A percentile compares a stretch with the other conserved stretches of the same genome.
Conservation (phyloP, 345 rosid genomes). For the Linum tenue region DNA sequence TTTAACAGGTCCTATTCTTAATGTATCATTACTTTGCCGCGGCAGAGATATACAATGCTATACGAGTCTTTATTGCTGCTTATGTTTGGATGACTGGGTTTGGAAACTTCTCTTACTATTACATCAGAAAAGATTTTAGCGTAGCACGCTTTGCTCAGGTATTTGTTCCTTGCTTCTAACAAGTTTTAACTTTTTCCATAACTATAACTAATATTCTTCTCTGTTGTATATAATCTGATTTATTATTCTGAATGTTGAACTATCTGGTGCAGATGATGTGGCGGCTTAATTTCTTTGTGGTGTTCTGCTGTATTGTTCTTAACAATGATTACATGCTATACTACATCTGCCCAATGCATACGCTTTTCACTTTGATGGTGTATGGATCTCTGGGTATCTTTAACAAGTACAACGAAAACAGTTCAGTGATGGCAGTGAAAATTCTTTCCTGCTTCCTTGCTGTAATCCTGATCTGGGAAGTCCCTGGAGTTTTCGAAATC, state of each 20-base stretch:
- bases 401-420: conserved; percentile 72
- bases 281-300: conserved; percentile 92
- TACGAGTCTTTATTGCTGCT: conserved; percentile 91
- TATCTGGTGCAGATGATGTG: conserved; percentile 91
- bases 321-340: conserved; percentile 91
- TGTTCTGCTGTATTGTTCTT: conserved; percentile 82
- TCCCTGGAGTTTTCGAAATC: conserved; percentile 76
- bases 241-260: conserved; percentile 16
- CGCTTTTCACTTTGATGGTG: conserved; percentile 89
- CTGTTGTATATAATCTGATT: neutral
- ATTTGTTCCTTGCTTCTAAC: conserved; percentile 10
- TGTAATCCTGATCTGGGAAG: conserved; percentile 87
- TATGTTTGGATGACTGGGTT: conserved; percentile 99
- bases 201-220: neutral
- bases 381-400: conserved; percentile 88
- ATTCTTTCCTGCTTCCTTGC: conserved; percentile 73
- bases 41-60: conserved; percentile 81
- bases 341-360: conserved; percentile 98
- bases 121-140: conserved; percentile 90
- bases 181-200: neutral
- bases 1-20: conserved; percentile 75
- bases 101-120: conserved; percentile 94
- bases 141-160: conserved; percentile 91
- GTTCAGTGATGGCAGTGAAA: conserved; percentile 84
- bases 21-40: conserved; percentile 99